Evolutionary conservation across 225 moss, liverwort and hornwort species (phyloP).

Genomic region (Thuidium tamariscinum): DNA sequence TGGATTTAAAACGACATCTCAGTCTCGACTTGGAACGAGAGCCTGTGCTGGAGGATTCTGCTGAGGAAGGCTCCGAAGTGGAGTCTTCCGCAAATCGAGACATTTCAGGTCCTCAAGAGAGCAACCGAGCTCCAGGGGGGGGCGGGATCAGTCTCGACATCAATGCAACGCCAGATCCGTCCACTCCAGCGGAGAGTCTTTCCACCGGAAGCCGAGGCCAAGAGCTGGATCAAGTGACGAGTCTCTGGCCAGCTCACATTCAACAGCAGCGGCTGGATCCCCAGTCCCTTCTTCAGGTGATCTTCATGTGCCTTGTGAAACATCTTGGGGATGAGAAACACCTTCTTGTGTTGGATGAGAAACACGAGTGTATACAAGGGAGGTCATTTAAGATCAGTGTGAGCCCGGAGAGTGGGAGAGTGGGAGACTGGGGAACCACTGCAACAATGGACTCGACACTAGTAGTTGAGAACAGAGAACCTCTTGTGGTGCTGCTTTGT

Average conservation of each 20-base stretch:
- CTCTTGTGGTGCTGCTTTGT: slow-evolving; percentile 22
- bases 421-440: not conserved
- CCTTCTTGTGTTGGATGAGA: slow-evolving; percentile 11
- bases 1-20: slow-evolving; percentile 71
- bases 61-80: slow-evolving; percentile 32
- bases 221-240: slow-evolving; percentile 18
- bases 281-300: slow-evolving; percentile 21
- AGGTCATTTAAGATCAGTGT: slow-evolving; percentile 17
- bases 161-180: slow-evolving; percentile 49
- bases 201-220: slow-evolving; percentile 32
- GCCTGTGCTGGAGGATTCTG: slow-evolving; percentile 72
- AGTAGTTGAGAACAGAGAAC: slow-evolving; percentile 5
- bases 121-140: slow-evolving; percentile 4
- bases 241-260: slow-evolving; percentile 15
- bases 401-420: not conserved
- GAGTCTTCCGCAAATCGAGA: slow-evolving; percentile 12
- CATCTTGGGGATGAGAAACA: slow-evolving; percentile 14
- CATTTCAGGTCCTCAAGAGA: not conserved
- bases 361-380: slow-evolving; percentile 19
- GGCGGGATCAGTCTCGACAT: slow-evolving; percentile 49
- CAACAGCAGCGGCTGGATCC: slow-evolving; percentile 3
- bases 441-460: not conserved
- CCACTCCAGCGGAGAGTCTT: slow-evolving; percentile 38
- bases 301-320: slow-evolving; percentile 21
- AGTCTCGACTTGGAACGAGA: slow-evolving; percentile 80